Percentiles rank a stretch among this genome's conserved stretches.
phyloP scores from a whole-genome alignment of 2,329 filamentous ascomycete species.

The Claviceps spartinae region DNA sequence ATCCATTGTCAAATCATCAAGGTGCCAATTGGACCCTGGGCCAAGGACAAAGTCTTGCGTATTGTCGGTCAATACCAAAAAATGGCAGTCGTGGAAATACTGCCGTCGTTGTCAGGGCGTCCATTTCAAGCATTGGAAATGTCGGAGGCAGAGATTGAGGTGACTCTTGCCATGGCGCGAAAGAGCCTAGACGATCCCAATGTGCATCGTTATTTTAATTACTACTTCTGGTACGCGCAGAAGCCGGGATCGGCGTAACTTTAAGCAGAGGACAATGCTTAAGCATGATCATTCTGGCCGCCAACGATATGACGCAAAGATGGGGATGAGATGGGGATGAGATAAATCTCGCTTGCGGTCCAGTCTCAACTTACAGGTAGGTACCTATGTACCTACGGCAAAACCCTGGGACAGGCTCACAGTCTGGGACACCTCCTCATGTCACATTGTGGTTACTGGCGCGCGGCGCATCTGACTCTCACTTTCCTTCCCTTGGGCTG shows the following conservation, averaged over 20 bases:
- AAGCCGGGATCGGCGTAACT: slow-evolving; percentile 10
- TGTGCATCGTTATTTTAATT: slow-evolving; percentile 22
- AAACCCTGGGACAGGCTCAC: too few relatives aligned
- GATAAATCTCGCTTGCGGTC: too few relatives aligned
- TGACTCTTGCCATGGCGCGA: slow-evolving; percentile 14
- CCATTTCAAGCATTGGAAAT: slow-evolving; percentile 19
- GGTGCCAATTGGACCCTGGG: slow-evolving; percentile 25
- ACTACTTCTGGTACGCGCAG: slow-evolving; percentile 25
- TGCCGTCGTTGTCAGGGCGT: slow-evolving; percentile 22
- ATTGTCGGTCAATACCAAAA: slow-evolving; percentile 25
- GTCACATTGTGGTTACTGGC: too few relatives aligned
- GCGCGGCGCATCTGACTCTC: too few relatives aligned
- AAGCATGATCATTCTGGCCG: background rate
- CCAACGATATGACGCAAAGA: too few relatives aligned
- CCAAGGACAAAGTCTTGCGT: slow-evolving; percentile 18
- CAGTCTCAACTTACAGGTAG: too few relatives aligned
- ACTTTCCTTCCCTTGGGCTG: too few relatives aligned
- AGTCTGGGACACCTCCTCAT: too few relatives aligned
- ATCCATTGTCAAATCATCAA: slow-evolving; percentile 21
- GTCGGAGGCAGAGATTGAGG: slow-evolving; percentile 16
- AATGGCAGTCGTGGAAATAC: slow-evolving; percentile 21
- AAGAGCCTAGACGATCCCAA: slow-evolving; percentile 14
- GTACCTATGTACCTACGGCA: too few relatives aligned
- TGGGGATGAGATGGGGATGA: too few relatives aligned
- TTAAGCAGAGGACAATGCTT: background rate